Base-by-base conservation (phyloP, 1,284 basidiomycete species). In the Phellopilus nigrolimitatus region DNA sequence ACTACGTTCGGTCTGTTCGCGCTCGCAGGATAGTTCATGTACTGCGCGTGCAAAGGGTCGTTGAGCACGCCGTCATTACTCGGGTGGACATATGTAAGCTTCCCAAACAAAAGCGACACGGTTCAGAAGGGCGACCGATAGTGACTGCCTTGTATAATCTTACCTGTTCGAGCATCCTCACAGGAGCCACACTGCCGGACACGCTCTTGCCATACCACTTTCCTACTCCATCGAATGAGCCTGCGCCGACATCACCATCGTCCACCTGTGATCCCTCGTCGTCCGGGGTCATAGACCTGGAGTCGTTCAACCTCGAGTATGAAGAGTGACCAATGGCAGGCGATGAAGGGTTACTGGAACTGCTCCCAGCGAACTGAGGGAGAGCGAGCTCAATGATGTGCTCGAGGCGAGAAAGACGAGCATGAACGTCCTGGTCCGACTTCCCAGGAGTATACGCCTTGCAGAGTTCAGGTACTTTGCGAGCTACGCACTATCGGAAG, bases 401-500 rank as follows among this genome's bases (percentile, higher is more conserved):
- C 62, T 91, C 88, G 15, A 91, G 71, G 47, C 88, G 74, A 39
- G 81, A 72, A 21, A 91, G 68, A 51, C 88, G 80, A 33, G 79
- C 75, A 58, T 77, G 80, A 40, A 91, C 68, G 65, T 91, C 88
- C 63, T 89, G 84, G 64, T 91, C 88, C 8, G 80, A 74, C 64
- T 90, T 91, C 46, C 88, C 88, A 5, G 88, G 88, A 5, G 86
- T 90, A 62, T 91, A 91, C 0, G 88, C 82, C 64, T 87, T 88
- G 71, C 88, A 91, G 36, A 91, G 70, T 56, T 91, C 87, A 24
- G 87, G 87, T 0, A 91, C 87, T 65, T 88, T 89, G 59, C 88
- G 79, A 52, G 88, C 81, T 56, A 89, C 68, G 59, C 88, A 91
- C 85, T 89, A 56, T 15, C 49, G 44, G 48, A 15, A 25, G 36